Base-by-base conservation (phyloP, 305 asterid genomes). In the Fraxinus angustifolia region DNA sequence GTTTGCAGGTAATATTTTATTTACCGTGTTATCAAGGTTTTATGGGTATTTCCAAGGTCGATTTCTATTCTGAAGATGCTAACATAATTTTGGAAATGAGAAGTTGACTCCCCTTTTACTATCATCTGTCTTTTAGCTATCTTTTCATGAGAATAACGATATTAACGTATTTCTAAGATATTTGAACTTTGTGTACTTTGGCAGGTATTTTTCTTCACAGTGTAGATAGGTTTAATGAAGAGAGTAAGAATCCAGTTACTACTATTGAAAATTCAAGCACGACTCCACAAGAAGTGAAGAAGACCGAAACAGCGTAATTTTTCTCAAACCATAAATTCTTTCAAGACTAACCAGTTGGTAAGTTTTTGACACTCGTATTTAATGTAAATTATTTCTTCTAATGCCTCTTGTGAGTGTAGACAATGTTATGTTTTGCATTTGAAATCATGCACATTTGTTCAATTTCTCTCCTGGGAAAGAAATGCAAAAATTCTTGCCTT, bases 211-310 rank as follows among this genome's bases (percentile, higher is more conserved):
- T 93, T 84, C 50, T 94, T 77, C 91, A 81, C 2, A 81, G 93
- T 67, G 98, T 93, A 79, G 98, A 94, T 84, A 85, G 96, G 83
- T 91, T 80, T 79, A 26, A 92, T 56, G 96, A 93, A 68, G 97
- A 91, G 1, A 80, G 72, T 6, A 92, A 90, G 81, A 80, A 84
- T n/a, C 82, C 86, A 12, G 81, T 56, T 45, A 8, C 85, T 26
- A 83, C 42, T 1, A 82, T 28, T 8, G 90, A 91, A 62, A 87
- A 87, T 81, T 48, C 92, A 26, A 91, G 88, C 79, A 84, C 90
- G 8, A 88, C 90, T 76, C 97, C 97, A 82, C 97, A 91, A 21
- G 92, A 82, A 50, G 92, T 88, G 78, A 87, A 87, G 84, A 56
- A 84, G 1, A 38, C 77, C 0, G 90, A 74, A 78, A 80, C 85